A percentile compares a stretch with the other conserved stretches of the same genome.
Conservation (phyloP, 352 stramenopile species). For the Globisporangium takayamanum region DNA sequence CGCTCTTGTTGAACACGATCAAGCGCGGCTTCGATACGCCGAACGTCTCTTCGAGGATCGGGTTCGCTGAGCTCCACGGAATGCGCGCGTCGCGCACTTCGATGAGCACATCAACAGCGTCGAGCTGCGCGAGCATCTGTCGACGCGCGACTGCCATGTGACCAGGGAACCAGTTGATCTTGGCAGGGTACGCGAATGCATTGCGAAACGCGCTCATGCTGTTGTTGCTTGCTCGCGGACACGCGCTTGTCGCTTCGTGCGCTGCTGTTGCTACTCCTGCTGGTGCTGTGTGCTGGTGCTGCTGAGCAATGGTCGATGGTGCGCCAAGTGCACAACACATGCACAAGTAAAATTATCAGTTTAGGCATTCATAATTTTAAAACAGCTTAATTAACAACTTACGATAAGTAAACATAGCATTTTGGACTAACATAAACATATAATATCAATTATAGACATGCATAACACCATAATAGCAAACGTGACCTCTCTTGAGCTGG, state of each 20-base stretch:
- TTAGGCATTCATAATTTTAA: too few relatives aligned
- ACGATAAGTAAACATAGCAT: too few relatives aligned
- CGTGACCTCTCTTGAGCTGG: not conserved
- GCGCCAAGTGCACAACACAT: too few relatives aligned
- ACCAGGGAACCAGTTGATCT: conserved; percentile 87
- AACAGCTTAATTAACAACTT: too few relatives aligned
- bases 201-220: conserved; percentile 54
- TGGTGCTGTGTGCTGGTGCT: too few relatives aligned
- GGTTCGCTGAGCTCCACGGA: conserved; percentile 78
- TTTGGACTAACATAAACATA: too few relatives aligned
- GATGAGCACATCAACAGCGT: conserved; percentile 77
- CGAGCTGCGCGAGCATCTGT: conserved; percentile 78
- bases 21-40: conserved; percentile 72
- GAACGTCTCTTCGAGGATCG: conserved; percentile 69
- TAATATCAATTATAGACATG: too few relatives aligned
- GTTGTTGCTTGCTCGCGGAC: not conserved
- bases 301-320: too few relatives aligned
- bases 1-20: conserved; percentile 86
- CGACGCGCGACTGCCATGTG: conserved; percentile 79
- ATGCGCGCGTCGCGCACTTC: conserved; percentile 82
- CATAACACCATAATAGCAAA: not conserved
- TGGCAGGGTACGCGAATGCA: conserved; percentile 70
- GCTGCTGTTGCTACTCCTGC: too few relatives aligned
- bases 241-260: too few relatives aligned
- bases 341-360: too few relatives aligned